Evolutionary conservation across 805 yeast species (phyloP).

Genomic region (Nakazawaea ishiwadae): DNA sequence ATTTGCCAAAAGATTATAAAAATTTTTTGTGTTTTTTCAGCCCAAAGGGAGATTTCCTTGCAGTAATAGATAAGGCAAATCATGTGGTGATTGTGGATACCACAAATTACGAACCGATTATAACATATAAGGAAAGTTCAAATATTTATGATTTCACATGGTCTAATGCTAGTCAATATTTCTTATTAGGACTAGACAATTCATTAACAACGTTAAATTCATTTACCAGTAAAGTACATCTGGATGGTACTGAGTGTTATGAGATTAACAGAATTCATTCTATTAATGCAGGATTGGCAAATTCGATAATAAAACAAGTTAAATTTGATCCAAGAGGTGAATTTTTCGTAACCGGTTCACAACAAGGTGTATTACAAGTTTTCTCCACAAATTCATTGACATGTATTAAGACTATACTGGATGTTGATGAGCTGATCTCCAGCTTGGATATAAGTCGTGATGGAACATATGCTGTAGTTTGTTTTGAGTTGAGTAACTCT

Average conservation of each 20-base stretch:
- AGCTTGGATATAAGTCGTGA: constrained; percentile 31
- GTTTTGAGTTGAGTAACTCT: constrained; percentile 35
- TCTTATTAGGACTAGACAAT: constrained; percentile 31
- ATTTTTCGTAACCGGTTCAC: constrained; percentile 36
- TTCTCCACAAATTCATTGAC: constrained; percentile 33
- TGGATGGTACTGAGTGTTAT: constrained; percentile 1
- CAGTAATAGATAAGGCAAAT: constrained; percentile 32
- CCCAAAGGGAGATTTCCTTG: constrained; percentile 33
- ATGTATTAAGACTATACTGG: constrained; percentile 26
- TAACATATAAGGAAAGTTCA: constrained; percentile 19
- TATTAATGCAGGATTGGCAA: constrained; percentile 15
- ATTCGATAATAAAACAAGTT: constrained; percentile 34
- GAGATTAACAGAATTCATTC: constrained; percentile 6
- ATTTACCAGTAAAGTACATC: constrained; percentile 4
- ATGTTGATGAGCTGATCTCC: constrained; percentile 38
- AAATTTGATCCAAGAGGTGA: constrained; percentile 34
- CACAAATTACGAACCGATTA: constrained; percentile 25
- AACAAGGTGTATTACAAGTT: constrained; percentile 41
- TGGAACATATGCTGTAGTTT: constrained; percentile 33
- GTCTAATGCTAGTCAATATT: constrained; percentile 23
- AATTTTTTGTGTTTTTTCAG: constrained; percentile 27
- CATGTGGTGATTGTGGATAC: constrained; percentile 27
- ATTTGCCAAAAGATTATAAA: not conserved
- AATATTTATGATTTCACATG: constrained; percentile 38
- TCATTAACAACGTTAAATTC: constrained; percentile 22